These are phyloP conservation scores for Fusarium mexicanum DNA, from an alignment of 2,329 filamentous ascomycete genomes.

Conservation along the genomic window DNA sequence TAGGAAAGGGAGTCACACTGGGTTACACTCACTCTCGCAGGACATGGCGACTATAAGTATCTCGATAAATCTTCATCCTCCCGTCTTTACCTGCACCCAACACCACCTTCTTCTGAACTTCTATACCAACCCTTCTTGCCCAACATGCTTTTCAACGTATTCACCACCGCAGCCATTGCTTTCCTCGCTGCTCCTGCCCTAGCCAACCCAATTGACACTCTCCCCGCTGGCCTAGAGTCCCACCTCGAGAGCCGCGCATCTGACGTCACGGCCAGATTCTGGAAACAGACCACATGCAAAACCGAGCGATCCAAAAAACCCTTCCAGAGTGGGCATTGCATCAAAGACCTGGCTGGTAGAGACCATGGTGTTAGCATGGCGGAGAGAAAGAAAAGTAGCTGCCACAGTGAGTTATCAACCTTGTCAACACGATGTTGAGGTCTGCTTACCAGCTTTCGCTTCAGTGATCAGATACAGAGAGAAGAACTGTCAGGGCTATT, in stretches of 20 bases:
- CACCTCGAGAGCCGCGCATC: background rate
- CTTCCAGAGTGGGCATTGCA: background rate
- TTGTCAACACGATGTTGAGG: rapidly evolving
- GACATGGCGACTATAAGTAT: background rate
- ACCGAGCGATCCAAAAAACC: background rate
- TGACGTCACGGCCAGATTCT: background rate
- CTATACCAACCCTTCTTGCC: background rate
- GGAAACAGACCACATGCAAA: background rate
- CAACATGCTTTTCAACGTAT: background rate
- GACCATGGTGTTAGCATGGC: background rate
- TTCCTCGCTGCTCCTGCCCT: background rate
- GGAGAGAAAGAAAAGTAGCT: background rate
- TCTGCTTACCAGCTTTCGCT: background rate
- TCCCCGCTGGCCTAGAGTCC: background rate
- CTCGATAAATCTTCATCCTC: background rate
- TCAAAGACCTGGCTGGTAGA: background rate
- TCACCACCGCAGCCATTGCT: background rate
- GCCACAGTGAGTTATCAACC: background rate
- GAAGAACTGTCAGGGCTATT: background rate
- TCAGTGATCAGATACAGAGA: background rate
- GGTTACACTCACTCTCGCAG: rapidly evolving
- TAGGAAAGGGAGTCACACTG: rapidly evolving
- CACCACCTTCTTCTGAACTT: too few relatives aligned
- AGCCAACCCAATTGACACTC: background rate
- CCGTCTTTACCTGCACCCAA: background rate